Percentiles rank a stretch among this genome's conserved stretches.
These are phyloP conservation scores for Gossypium bickii DNA, from an alignment of 345 rosid species.

Conservation along the genomic window DNA sequence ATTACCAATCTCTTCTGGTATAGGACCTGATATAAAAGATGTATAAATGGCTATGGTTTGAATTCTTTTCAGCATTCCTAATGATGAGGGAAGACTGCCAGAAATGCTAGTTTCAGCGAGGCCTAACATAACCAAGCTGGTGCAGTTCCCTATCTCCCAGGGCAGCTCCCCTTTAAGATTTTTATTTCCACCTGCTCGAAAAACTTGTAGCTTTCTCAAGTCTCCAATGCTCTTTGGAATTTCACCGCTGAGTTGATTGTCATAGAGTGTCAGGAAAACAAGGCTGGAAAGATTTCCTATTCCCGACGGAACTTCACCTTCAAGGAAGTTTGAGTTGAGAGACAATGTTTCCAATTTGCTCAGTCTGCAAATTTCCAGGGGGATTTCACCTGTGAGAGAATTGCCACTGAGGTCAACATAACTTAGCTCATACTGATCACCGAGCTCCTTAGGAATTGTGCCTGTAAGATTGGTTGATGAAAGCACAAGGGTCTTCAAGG, in stretches of 20 bases:
- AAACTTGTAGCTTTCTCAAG: slow-evolving; percentile 46
- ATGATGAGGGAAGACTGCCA: slow-evolving; percentile 65
- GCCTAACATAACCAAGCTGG: slow-evolving; percentile 69
- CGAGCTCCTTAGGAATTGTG: slow-evolving; percentile 58
- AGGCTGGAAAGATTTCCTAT: slow-evolving; percentile 62
- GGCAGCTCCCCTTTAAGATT: slow-evolving; percentile 85
- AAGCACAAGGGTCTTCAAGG: slow-evolving; percentile 50
- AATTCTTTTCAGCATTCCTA: slow-evolving; percentile 63
- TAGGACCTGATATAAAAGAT: slow-evolving; percentile 62
- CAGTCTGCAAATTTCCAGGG: slow-evolving; percentile 58
- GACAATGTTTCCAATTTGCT: slow-evolving; percentile 50
- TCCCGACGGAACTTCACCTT: slow-evolving; percentile 68
- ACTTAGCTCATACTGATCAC: slow-evolving; percentile 48
- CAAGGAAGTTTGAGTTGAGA: slow-evolving; percentile 67
- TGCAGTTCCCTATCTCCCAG: slow-evolving; percentile 84
- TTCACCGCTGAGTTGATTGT: slow-evolving; percentile 69
- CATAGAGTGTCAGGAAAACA: slow-evolving; percentile 58
- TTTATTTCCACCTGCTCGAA: slow-evolving; percentile 89
- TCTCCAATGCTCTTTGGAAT: slow-evolving; percentile 69
- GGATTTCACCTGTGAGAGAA: slow-evolving; percentile 70
- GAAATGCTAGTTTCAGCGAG: slow-evolving; percentile 93
- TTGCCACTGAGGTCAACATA: slow-evolving; percentile 70
- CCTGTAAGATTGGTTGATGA: slow-evolving; percentile 78
- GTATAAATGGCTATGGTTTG: slow-evolving; percentile 84
- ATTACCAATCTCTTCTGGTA: slow-evolving; percentile 77